Conservation (phyloP, 1,139 yeast species). For the Zygotorulaspora mrakii region DNA sequence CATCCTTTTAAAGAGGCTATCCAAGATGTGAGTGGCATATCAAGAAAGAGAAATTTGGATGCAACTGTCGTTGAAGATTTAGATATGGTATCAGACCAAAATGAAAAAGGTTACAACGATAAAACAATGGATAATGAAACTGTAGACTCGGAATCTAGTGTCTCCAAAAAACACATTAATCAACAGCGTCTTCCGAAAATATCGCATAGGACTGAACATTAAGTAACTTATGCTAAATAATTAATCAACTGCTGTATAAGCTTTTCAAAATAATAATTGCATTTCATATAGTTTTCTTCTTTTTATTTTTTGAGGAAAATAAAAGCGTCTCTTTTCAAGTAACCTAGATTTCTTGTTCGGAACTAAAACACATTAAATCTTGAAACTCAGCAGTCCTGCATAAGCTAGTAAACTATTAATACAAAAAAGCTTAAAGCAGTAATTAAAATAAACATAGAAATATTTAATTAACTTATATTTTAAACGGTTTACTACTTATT, state of each 20-base stretch:
- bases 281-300: no score
- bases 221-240: neutral
- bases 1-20: constrained; percentile 2
- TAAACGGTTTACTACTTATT: no score
- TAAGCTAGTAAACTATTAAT: no score
- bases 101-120: neutral
- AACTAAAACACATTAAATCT: neutral
- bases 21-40: constrained; percentile 2
- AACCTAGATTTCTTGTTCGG: neutral
- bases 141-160: neutral
- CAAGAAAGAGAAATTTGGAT: constrained; percentile 11
- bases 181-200: constrained; percentile 1
- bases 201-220: neutral
- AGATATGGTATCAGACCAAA: neutral
- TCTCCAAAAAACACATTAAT: constrained; percentile 2
- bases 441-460: no score
- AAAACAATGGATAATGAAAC: neutral
- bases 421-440: no score
- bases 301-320: no score
- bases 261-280: no score
- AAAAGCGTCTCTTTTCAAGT: neutral
- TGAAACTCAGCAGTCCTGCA: no score
- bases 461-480: no score
- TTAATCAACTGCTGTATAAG: no score
- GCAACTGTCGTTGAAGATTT: constrained; percentile 1